Conservation (phyloP, 257 asterid species). For the Ocimum tenuiflorum region DNA sequence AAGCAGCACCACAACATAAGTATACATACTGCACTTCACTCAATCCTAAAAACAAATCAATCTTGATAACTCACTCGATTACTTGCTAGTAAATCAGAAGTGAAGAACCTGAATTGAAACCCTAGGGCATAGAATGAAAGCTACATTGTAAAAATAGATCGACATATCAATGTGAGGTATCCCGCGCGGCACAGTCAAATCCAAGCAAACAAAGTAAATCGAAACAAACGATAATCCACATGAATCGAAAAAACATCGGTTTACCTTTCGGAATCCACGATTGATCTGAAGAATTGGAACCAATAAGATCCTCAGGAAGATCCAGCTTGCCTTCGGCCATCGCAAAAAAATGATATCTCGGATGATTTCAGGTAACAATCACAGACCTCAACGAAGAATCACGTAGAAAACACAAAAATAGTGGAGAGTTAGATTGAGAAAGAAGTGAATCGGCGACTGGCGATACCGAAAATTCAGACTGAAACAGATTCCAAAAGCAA, state of each 20-base stretch:
- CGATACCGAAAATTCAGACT: conserved; percentile 18
- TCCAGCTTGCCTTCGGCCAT: conserved; percentile 77
- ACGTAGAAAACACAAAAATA: conserved; percentile 1
- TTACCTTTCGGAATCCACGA: conserved; percentile 73
- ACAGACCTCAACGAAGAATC: conserved; percentile 20
- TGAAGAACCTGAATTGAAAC: conserved; percentile 42
- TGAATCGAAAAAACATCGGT: neutral
- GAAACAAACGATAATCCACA: conserved; percentile 4
- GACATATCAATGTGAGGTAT: conserved; percentile 26
- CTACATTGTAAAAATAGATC: conserved; percentile 32
- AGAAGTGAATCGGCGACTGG: conserved; percentile 18
- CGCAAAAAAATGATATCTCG: conserved; percentile 24
- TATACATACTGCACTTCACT: neutral
- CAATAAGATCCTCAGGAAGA: conserved; percentile 70
- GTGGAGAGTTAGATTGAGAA: conserved; percentile 18
- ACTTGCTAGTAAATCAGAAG: conserved; percentile 15
- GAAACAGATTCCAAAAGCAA: conserved; percentile 14
- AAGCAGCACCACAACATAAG: neutral
- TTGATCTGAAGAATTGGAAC: conserved; percentile 58
- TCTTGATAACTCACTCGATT: neutral
- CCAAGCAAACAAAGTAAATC: conserved; percentile 21
- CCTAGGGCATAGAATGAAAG: conserved; percentile 29
- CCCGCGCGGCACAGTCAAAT: conserved; percentile 12
- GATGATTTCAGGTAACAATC: conserved; percentile 15
- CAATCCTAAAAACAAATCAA: conserved; percentile 10